Conservation (phyloP, 805 yeast genomes). For the Debaryomyces hansenii region DNA sequence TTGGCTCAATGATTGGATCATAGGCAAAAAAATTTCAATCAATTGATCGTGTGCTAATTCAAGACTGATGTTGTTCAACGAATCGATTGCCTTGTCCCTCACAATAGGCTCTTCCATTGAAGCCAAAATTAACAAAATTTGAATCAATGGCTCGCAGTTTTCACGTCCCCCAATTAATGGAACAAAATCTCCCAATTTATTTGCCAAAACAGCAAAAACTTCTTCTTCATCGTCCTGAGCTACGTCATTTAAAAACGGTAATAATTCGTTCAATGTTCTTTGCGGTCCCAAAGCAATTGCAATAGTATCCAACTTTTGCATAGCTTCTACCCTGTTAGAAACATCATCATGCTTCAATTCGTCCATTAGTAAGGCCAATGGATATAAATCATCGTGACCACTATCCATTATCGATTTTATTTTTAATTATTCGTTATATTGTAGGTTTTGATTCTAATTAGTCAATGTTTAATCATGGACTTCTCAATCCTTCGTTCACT, state of each 20-base stretch:
- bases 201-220: constrained; percentile 90
- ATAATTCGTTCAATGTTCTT: constrained; percentile 82
- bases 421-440: background rate
- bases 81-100: constrained; percentile 88
- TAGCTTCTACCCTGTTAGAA: constrained; percentile 88
- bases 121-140: constrained; percentile 77
- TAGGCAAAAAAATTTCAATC: constrained; percentile 64
- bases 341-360: constrained; percentile 97
- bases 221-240: constrained; percentile 98
- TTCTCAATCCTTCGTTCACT: background rate
- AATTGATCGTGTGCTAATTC: constrained; percentile 66
- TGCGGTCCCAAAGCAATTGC: constrained; percentile 94
- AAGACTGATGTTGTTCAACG: constrained; percentile 69
- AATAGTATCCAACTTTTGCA: constrained; percentile 91
- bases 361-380: constrained; percentile 94
- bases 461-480: background rate
- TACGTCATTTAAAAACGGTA: constrained; percentile 86
- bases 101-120: constrained; percentile 96
- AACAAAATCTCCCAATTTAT: constrained; percentile 82
- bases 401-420: constrained; percentile 24
- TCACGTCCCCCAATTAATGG: constrained; percentile 84
- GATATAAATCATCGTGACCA: constrained; percentile 70
- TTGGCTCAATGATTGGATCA: constrained; percentile 73
- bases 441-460: background rate
- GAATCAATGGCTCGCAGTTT: constrained; percentile 51